A percentile compares a stretch with the other conserved stretches of the same genome.
These are phyloP conservation scores for Royoungia palumana DNA, from an alignment of 768 basidiomycete genomes.

Conservation along the genomic window DNA sequence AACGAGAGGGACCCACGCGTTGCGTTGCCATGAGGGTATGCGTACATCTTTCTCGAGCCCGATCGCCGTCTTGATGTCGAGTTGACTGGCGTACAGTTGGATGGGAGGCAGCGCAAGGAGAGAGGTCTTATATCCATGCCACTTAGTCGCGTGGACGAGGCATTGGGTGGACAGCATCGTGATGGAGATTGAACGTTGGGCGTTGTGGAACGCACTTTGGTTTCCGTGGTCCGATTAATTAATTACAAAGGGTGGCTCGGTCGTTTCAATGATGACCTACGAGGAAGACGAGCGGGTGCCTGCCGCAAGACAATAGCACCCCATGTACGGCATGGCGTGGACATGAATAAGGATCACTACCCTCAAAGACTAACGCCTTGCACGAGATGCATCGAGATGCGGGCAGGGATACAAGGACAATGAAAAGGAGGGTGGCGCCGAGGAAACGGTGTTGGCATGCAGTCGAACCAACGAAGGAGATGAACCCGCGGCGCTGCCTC, in stretches of 20 bases:
- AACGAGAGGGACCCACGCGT: not conserved
- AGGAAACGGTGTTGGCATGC: not conserved
- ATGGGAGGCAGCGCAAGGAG: not conserved
- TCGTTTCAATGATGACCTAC: no score
- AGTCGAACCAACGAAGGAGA: not conserved
- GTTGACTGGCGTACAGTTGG: not conserved
- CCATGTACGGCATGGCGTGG: not conserved
- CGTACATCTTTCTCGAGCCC: constrained; percentile 1
- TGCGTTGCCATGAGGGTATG: not conserved
- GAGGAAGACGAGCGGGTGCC: no score
- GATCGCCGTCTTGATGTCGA: not conserved
- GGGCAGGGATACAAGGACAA: not conserved
- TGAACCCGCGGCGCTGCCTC: not conserved
- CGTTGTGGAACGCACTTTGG: constrained; percentile 8
- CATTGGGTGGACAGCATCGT: not conserved
- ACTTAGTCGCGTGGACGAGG: constrained; percentile 7
- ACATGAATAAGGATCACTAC: not conserved
- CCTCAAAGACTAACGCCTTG: not conserved
- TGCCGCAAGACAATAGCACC: constrained; percentile 6
- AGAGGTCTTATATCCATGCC: constrained; percentile 4
- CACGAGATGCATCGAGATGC: not conserved
- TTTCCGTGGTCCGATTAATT: constrained; percentile 7
- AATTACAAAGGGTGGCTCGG: constrained; percentile 1
- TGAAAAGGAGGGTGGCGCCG: not conserved
- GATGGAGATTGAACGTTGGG: not conserved